phyloP scores from a whole-genome alignment of 257 asterid species.

The Solanum peruvianum region DNA sequence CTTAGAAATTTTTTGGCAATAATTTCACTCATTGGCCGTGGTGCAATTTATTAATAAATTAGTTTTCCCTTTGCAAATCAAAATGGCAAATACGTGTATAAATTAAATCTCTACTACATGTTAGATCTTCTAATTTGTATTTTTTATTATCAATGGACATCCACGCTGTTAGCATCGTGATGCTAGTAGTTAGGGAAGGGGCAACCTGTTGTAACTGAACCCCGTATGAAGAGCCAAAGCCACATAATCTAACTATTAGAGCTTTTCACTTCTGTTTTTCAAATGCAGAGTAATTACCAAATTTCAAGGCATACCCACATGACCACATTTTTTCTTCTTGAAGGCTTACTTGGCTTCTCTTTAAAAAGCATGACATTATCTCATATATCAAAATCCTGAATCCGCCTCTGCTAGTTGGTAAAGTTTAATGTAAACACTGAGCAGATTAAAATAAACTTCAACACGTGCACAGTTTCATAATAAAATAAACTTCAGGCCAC shows the following conservation, averaged over 20 bases:
- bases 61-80: not conserved
- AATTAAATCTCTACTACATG: not conserved
- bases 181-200: not conserved
- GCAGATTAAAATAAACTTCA: not conserved
- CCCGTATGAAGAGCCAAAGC: not conserved
- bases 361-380: not conserved
- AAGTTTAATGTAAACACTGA: not conserved
- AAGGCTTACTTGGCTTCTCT: not conserved
- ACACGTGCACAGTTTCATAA: not conserved
- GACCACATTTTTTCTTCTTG: not conserved
- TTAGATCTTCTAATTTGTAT: not conserved
- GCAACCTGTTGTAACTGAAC: not conserved
- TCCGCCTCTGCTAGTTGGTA: not conserved
- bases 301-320: not conserved
- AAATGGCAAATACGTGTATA: not conserved
- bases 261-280: not conserved
- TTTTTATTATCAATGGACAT: not conserved
- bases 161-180: not conserved
- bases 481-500: not conserved
- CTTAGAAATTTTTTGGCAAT: not conserved
- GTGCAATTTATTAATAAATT: not conserved
- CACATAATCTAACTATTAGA: not conserved
- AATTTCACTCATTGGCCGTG: not conserved
- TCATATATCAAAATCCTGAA: not conserved
- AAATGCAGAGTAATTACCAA: not conserved